Conservation (phyloP, 176 grass and related monocot genomes). For the Cenchrus fungigraminus region DNA sequence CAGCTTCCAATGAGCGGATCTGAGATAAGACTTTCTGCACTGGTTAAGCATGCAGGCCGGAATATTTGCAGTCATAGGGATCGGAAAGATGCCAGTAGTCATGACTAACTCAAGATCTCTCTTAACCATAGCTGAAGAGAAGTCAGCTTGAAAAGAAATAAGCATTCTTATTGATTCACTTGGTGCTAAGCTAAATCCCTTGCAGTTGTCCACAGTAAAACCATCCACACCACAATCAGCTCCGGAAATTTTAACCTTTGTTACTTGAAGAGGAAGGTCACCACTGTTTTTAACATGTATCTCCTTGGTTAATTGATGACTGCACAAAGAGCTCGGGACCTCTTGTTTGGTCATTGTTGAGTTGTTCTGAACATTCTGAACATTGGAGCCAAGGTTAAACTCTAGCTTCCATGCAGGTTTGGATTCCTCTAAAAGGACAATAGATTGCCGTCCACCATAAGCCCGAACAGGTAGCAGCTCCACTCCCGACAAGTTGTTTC, state of each 20-base stretch:
- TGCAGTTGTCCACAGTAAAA: slow-evolving; percentile 67
- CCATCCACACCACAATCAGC: slow-evolving; percentile 81
- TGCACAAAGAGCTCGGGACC: slow-evolving; percentile 53
- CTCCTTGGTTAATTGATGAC: slow-evolving; percentile 70
- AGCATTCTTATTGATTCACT: slow-evolving; percentile 71
- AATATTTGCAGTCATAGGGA: slow-evolving; percentile 85
- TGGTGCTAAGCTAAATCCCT: slow-evolving; percentile 77
- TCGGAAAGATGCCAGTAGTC: slow-evolving; percentile 73
- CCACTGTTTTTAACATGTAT: slow-evolving; percentile 93
- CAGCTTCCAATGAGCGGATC: slow-evolving; percentile 55
- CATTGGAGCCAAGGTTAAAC: slow-evolving; percentile 56
- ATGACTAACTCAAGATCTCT: slow-evolving; percentile 88
- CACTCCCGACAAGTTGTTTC: slow-evolving; percentile 84
- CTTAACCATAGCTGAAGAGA: slow-evolving; percentile 70
- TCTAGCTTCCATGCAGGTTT: slow-evolving; percentile 88
- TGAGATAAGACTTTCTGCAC: slow-evolving; percentile 70
- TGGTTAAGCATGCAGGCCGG: slow-evolving; percentile 69
- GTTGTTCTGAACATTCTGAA: slow-evolving; percentile 60
- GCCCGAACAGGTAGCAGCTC: slow-evolving; percentile 81
- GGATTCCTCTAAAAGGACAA: slow-evolving; percentile 81
- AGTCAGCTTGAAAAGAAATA: slow-evolving; percentile 76
- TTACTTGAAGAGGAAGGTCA: slow-evolving; percentile 83
- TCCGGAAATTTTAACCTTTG: slow-evolving; percentile 81
- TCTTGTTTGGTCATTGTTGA: slow-evolving; percentile 48
- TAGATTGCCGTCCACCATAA: slow-evolving; percentile 73